Evolutionary conservation across 2,329 filamentous ascomycete genomes (phyloP), one percentile per base, ranked within the genome.

Genomic region (Diaporthe citrichinensis): DNA sequence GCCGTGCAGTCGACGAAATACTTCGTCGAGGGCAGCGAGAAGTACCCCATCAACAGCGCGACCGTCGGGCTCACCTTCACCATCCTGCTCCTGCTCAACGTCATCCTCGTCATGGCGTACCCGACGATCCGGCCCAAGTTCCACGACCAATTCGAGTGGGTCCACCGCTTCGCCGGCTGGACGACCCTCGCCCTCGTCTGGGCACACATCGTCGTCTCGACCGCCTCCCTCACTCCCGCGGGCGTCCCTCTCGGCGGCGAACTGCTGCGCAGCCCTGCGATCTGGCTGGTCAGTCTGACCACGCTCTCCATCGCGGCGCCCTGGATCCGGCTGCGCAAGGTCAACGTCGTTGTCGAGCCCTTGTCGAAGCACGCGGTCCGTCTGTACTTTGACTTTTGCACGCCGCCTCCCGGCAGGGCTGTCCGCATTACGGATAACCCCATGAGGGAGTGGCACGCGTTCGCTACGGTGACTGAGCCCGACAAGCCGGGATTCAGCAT

Each of bases 111-210:
- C 62, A 89, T 91, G 71, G 92, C 94, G 2, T 89, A 92, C 81
- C 94, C 94, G 4, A 81, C 83, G 14, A 87, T 95, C 78, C 91
- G 94, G 31, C 86, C 87, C 78, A 88, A 86, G 62, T 86, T 88
- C 77, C 94, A 95, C 84, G 90, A 95, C 83, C 83, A 88, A 74
- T 95, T 95, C 81, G 94, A 95, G 84, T 84, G 90, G 65, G 89
- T 89, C 62, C 94, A 95, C 83, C 92, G 94, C 65, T 95, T 94
- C 82, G 89, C 89, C 7, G 94, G 93, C n/a, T 95, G 94, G 94
- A 86, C 88, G 15, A 87, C 90, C 14, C 85, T 95, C 8, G 86
- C 73, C 68, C 71, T 81, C 36, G 80, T 81, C 74, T 81, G 80
- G 80, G 78, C 84, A 0, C 72, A 80, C 10, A 51, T 80, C n/a